These are phyloP conservation scores for Botrytis sinoallii DNA, from an alignment of 2,329 filamentous ascomycete genomes.

Conservation along the genomic window DNA sequence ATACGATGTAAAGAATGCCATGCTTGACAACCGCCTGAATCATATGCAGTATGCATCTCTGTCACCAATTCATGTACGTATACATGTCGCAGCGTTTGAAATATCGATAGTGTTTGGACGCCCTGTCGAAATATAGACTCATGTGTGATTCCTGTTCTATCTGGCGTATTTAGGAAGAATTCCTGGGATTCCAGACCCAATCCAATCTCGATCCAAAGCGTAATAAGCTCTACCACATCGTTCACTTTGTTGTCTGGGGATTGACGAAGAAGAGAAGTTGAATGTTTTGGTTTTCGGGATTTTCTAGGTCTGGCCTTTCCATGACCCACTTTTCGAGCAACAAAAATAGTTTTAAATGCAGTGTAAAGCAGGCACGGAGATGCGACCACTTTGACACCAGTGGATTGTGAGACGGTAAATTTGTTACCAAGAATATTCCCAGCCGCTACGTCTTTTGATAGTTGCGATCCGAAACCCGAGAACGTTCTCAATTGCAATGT, in stretches of 20 bases:
- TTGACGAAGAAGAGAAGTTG: neutral
- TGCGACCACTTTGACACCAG: neutral
- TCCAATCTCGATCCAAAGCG: neutral
- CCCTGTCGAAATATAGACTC: neutral
- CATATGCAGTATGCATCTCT: neutral
- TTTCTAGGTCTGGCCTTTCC: neutral
- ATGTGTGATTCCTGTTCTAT: neutral
- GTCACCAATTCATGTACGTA: neutral
- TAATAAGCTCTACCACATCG: neutral
- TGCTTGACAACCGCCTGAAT: neutral
- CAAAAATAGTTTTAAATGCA: neutral
- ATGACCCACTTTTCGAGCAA: neutral
- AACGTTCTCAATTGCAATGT: too few species aligned
- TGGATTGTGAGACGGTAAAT: neutral
- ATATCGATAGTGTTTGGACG: neutral
- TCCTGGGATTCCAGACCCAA: neutral
- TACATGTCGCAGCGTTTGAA: neutral
- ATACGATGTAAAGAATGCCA: neutral
- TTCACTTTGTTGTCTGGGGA: neutral
- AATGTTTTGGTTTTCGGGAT: neutral
- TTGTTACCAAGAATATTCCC: neutral
- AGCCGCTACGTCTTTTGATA: neutral
- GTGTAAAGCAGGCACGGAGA: neutral
- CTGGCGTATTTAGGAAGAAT: neutral
- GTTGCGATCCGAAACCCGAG: neutral